Conservation (phyloP, 768 basidiomycete species). For the Boletus eberwhitei region DNA sequence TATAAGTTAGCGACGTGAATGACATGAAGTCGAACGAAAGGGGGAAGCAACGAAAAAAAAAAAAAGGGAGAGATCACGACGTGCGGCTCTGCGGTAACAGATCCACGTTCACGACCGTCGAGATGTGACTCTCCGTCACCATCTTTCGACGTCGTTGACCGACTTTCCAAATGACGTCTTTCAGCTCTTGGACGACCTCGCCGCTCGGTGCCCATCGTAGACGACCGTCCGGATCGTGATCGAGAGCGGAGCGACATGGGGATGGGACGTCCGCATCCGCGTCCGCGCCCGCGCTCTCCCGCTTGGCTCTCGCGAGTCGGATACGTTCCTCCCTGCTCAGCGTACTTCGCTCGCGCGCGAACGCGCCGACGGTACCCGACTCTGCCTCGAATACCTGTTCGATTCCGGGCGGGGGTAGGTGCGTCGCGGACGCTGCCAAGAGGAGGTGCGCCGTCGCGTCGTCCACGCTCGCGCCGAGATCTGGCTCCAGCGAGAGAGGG, state of each 20-base stretch:
- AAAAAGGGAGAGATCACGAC: neutral
- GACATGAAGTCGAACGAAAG: neutral
- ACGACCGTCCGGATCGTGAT: neutral
- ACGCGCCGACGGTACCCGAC: conserved; percentile 31
- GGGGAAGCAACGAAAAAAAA: neutral
- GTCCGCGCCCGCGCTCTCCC: conserved; percentile 27
- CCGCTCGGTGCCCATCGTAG: conserved; percentile 63
- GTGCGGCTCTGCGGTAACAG: neutral
- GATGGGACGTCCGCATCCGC: no score
- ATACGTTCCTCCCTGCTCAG: conserved; percentile 77
- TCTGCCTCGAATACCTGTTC: conserved; percentile 87
- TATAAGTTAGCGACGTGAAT: conserved; percentile 1
- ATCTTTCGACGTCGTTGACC: conserved; percentile 60
- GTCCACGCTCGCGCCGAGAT: conserved; percentile 30
- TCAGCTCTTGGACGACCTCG: conserved; percentile 80
- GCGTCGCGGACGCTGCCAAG: conserved; percentile 45
- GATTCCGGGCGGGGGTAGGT: conserved; percentile 62
- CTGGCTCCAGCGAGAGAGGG: conserved; percentile 10
- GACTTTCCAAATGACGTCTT: conserved; percentile 86
- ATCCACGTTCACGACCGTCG: neutral
- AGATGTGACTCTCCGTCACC: conserved; percentile 31
- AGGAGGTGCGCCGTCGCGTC: conserved; percentile 59
- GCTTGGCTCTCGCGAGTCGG: conserved; percentile 44
- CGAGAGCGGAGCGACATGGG: conserved; percentile 10
- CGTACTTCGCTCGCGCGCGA: conserved; percentile 58